These are phyloP conservation scores for Pseudopediastrum boryanum DNA, from an alignment of 139 green algal genomes.

Conservation along the genomic window DNA sequence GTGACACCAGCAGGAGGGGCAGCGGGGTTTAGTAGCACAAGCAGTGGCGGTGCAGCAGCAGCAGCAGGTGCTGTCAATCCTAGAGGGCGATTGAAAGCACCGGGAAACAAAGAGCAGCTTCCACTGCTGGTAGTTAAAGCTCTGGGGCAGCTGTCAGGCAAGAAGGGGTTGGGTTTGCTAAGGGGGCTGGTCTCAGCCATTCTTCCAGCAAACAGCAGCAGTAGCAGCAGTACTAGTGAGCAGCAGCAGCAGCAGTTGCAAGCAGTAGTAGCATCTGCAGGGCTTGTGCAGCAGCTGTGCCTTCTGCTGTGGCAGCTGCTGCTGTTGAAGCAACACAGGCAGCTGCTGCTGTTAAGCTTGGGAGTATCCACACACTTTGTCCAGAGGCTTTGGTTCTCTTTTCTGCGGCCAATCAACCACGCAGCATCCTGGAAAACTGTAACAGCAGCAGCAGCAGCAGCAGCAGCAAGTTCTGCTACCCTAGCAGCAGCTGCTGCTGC, in stretches of 20 bases:
- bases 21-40: not conserved
- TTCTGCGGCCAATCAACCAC: conserved; percentile 3
- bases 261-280: not conserved
- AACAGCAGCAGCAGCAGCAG: conserved; percentile 5
- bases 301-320: conserved; percentile 11
- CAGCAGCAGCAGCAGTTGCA: not conserved
- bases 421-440: not conserved
- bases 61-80: no score
- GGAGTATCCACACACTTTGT: conserved; percentile 8
- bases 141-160: no score
- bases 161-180: no score
- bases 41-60: conserved; percentile 4
- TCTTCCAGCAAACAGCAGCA: conserved; percentile 4
- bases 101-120: no score
- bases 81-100: no score
- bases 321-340: conserved; percentile 2
- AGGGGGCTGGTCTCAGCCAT: no score
- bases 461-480: no score
- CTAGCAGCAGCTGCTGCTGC: not conserved
- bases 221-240: not conserved
- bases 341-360: conserved; percentile 18
- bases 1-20: no score
- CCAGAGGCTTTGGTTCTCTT: conserved; percentile 19
- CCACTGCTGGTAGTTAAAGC: no score
- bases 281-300: conserved; percentile 23